Evolutionary conservation across 176 grass and related monocot genomes (phyloP).

Genomic region (Carex pumila): DNA sequence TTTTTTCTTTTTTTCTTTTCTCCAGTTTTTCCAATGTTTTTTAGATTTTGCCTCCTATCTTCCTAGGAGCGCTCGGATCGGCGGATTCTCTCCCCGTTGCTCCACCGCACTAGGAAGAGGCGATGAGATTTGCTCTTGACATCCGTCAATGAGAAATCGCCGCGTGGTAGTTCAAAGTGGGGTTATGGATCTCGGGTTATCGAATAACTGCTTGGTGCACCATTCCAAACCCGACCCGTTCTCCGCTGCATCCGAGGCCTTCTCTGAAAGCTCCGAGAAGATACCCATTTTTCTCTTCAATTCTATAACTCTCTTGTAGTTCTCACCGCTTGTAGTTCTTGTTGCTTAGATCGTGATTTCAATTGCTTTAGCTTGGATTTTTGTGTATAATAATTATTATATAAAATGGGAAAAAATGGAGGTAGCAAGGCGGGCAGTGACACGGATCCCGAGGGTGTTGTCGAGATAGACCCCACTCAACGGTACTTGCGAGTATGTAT

Average conservation of each 20-base stretch:
- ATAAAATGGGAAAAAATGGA: constrained; percentile 4
- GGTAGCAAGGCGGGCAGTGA: neutral
- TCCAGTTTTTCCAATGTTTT: neutral
- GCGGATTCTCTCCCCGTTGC: neutral
- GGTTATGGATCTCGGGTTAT: neutral
- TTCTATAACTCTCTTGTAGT: neutral
- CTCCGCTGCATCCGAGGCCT: neutral
- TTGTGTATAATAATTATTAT: neutral
- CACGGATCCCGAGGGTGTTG: neutral
- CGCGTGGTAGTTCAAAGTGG: neutral
- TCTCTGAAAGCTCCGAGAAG: neutral
- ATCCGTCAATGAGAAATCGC: neutral
- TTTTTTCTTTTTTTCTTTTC: too few species aligned
- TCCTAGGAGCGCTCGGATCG: constrained; percentile 6
- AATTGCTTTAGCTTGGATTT: neutral
- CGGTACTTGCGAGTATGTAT: neutral
- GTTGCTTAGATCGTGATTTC: neutral
- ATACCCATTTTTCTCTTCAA: neutral
- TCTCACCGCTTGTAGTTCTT: neutral
- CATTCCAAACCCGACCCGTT: neutral
- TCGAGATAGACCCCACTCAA: neutral
- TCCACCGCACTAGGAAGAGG: neutral
- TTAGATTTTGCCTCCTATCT: neutral
- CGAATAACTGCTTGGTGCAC: neutral
- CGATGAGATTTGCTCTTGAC: neutral